A percentile compares a stretch with the other conserved stretches of the same genome.
phyloP scores from a whole-genome alignment of 257 asterid species.

The Salvia splendens region DNA sequence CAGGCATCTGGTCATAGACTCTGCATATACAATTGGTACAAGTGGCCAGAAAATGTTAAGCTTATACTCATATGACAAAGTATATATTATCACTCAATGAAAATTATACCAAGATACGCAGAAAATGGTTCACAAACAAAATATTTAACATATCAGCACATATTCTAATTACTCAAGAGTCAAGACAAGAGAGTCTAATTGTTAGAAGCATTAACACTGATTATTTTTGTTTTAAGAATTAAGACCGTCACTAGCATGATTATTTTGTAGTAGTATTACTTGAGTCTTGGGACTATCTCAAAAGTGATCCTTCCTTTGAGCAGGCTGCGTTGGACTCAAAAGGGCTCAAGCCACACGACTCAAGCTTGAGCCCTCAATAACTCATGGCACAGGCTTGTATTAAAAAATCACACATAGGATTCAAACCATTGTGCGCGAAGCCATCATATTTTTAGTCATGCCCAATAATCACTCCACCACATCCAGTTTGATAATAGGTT shows the following conservation, averaged over 20 bases:
- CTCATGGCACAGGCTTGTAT: background rate
- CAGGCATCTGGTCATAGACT: conserved; percentile 98
- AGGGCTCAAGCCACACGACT: background rate
- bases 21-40: conserved; percentile 39
- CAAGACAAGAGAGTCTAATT: background rate
- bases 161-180: background rate
- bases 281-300: background rate
- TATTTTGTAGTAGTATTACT: too few relatives aligned
- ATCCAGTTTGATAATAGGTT: background rate
- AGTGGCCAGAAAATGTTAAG: background rate
- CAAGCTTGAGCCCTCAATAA: background rate
- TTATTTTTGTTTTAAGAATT: too few relatives aligned
- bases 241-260: too few relatives aligned
- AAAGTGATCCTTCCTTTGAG: background rate
- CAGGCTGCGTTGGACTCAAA: background rate
- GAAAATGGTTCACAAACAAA: background rate
- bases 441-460: background rate
- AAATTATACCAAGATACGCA: background rate
- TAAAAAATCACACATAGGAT: background rate
- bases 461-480: background rate
- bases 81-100: background rate
- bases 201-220: background rate
- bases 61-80: background rate
- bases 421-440: background rate
- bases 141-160: background rate